These are phyloP conservation scores for Calocybe gambosa DNA, from an alignment of 1,284 basidiomycete genomes.

Conservation along the genomic window DNA sequence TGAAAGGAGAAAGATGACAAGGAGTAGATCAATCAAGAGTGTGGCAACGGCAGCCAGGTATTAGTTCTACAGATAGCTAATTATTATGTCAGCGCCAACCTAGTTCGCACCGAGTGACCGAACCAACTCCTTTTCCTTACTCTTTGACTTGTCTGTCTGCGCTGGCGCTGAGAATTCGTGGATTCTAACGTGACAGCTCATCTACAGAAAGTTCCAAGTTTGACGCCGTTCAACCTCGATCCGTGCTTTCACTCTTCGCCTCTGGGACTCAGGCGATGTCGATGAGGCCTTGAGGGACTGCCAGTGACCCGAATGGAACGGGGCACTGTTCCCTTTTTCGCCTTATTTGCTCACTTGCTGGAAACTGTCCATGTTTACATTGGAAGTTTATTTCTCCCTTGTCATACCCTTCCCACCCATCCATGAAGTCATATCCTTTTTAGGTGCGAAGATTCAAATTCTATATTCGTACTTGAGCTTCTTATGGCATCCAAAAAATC, in stretches of 20 bases:
- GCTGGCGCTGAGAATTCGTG: too few relatives aligned
- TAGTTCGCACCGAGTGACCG: neutral
- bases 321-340: constrained; percentile 12
- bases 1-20: constrained; percentile 17
- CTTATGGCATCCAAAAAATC: constrained; percentile 15
- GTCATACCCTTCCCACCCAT: constrained; percentile 12
- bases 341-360: constrained; percentile 13
- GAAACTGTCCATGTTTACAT: neutral
- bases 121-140: neutral
- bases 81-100: neutral
- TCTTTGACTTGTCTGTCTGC: too few relatives aligned
- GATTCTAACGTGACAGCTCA: too few relatives aligned
- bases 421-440: constrained; percentile 15
- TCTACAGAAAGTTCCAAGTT: too few relatives aligned
- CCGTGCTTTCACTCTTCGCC: constrained; percentile 3
- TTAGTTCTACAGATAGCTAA: constrained; percentile 1
- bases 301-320: constrained; percentile 11
- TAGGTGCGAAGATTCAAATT: constrained; percentile 10
- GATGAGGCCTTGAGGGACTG: too few relatives aligned
- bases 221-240: neutral
- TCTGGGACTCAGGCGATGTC: too few relatives aligned
- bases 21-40: neutral
- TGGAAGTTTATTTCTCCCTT: constrained; percentile 10
- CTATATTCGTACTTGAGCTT: constrained; percentile 8
- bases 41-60: neutral